A percentile compares a stretch with the other conserved stretches of the same genome.
These are phyloP conservation scores for Entamoeba invadens DNA, from an alignment of 208 protist genomes.

Conservation along the genomic window DNA sequence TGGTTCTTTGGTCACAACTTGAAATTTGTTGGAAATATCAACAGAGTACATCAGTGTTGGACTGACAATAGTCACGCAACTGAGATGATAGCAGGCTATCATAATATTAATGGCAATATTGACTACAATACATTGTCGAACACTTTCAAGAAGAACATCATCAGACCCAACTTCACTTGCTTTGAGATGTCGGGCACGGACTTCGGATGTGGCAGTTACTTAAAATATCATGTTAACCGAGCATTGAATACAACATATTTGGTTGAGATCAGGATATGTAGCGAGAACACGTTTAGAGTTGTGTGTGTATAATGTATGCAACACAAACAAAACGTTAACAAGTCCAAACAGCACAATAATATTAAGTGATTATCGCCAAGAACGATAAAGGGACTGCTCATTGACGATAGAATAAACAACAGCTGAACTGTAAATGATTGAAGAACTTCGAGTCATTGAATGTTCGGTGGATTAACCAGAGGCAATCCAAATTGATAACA, in stretches of 20 bases:
- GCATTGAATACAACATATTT: background rate
- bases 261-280: background rate
- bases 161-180: no score
- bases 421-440: no score
- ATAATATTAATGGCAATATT: slow-evolving; percentile 34
- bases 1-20: slow-evolving; percentile 14
- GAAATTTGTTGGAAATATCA: slow-evolving; percentile 35
- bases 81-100: slow-evolving; percentile 50
- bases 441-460: no score
- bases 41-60: slow-evolving; percentile 53
- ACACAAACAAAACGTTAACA: background rate
- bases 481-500: no score
- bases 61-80: slow-evolving; percentile 48
- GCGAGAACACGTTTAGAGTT: background rate
- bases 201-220: background rate
- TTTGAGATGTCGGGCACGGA: no score
- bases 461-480: no score
- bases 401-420: no score
- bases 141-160: slow-evolving; percentile 14
- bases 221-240: background rate
- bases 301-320: background rate
- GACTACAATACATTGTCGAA: slow-evolving; percentile 17
- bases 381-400: background rate
- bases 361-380: background rate
- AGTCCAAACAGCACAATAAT: background rate